Evolutionary conservation across 306 rosid genomes (phyloP).

Genomic region (Cicer bijugum): DNA sequence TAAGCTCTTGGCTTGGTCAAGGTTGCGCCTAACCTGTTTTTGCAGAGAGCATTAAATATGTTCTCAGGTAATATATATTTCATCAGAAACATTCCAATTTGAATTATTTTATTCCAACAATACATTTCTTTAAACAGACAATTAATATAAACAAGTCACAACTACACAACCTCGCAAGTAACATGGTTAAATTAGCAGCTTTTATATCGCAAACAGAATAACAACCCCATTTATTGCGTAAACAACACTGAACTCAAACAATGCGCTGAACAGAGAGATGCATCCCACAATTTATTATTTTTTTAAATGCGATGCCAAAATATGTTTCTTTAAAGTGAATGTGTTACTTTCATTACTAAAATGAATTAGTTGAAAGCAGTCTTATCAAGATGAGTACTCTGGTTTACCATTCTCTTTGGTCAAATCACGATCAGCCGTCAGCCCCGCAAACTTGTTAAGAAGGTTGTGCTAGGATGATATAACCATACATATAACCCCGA

Average conservation of each 20-base stretch:
- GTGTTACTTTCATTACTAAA: not conserved
- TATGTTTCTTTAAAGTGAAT: conserved; percentile 28
- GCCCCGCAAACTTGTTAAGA: not conserved
- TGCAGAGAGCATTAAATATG: conserved; percentile 28
- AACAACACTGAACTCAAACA: conserved; percentile 19
- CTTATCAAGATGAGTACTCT: conserved; percentile 20
- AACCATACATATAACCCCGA: conserved; percentile 21
- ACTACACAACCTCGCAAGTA: conserved; percentile 6
- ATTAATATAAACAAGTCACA: conserved; percentile 6
- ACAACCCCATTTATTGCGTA: conserved; percentile 15
- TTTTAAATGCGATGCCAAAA: not conserved
- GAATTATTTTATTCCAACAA: not conserved
- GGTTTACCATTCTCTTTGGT: not conserved
- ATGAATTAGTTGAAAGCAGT: conserved; percentile 9
- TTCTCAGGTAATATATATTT: conserved; percentile 16
- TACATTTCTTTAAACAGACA: conserved; percentile 23
- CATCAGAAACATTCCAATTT: conserved; percentile 17
- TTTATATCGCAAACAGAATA: not conserved
- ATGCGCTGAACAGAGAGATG: conserved; percentile 21
- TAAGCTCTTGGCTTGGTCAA: conserved; percentile 94
- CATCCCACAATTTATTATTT: not conserved
- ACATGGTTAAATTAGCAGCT: not conserved
- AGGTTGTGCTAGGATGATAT: conserved; percentile 14
- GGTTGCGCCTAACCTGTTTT: conserved; percentile 92
- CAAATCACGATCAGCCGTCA: not conserved